Percentiles rank a stretch among this genome's conserved stretches.
phyloP scores from a whole-genome alignment of 805 yeast genomes.

The Tetrapisispora arboricola region DNA sequence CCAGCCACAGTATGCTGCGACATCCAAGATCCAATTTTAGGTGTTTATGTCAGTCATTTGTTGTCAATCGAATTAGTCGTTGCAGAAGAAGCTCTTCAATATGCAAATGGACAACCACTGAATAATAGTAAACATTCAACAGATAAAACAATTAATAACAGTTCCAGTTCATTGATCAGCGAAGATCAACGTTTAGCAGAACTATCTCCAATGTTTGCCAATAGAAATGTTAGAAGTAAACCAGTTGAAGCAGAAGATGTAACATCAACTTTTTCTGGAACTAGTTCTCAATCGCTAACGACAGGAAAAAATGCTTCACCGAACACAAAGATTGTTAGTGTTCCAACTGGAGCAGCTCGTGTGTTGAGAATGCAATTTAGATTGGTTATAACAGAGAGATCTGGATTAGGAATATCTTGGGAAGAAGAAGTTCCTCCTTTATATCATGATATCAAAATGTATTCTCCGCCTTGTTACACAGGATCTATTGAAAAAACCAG shows the following conservation, averaged over 20 bases:
- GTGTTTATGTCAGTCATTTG: constrained; percentile 65
- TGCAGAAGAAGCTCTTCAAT: constrained; percentile 72
- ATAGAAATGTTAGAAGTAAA: constrained; percentile 20
- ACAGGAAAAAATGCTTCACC: background rate
- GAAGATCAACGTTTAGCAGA: constrained; percentile 36
- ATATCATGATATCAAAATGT: constrained; percentile 70
- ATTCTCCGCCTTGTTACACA: constrained; percentile 79
- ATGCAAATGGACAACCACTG: constrained; percentile 24
- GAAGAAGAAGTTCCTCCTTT: constrained; percentile 99
- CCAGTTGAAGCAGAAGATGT: constrained; percentile 18
- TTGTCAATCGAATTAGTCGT: constrained; percentile 83
- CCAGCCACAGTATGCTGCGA: constrained; percentile 59
- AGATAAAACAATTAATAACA: background rate
- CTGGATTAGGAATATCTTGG: constrained; percentile 96
- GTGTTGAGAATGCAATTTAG: constrained; percentile 92
- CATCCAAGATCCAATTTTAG: constrained; percentile 69
- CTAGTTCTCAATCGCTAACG: background rate
- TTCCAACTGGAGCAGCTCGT: constrained; percentile 91
- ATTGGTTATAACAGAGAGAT: constrained; percentile 71
- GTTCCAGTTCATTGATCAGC: background rate
- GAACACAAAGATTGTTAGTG: constrained; percentile 36
- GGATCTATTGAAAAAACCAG: constrained; percentile 7
- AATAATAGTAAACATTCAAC: constrained; percentile 5
- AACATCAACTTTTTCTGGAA: constrained; percentile 10
- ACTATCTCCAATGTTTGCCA: constrained; percentile 35